A percentile compares a stretch with the other conserved stretches of the same genome.
These are phyloP conservation scores for Priceomyces melissophilus DNA, from an alignment of 805 yeast species.

Conservation along the genomic window DNA sequence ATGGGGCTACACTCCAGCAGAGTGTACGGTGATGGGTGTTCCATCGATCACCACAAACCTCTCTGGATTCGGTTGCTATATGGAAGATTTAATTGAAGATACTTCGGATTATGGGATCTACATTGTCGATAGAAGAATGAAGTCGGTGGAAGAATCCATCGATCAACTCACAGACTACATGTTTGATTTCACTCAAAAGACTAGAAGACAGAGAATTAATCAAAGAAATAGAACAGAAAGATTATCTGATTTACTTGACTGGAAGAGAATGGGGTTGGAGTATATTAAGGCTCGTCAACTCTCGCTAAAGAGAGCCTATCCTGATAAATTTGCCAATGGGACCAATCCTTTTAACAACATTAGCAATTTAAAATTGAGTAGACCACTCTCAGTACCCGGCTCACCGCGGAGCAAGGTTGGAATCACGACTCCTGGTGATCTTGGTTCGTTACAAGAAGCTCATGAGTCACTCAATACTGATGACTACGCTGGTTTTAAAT, in stretches of 20 bases:
- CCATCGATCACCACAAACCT: slow-evolving; percentile 95
- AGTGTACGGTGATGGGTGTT: slow-evolving; percentile 99
- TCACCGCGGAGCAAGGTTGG: slow-evolving; percentile 78
- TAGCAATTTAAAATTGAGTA: slow-evolving; percentile 65
- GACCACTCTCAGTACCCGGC: slow-evolving; percentile 96
- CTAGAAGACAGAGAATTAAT: slow-evolving; percentile 95
- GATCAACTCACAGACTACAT: slow-evolving; percentile 84
- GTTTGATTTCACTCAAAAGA: slow-evolving; percentile 84
- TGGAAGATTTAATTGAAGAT: slow-evolving; percentile 95
- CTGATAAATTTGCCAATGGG: slow-evolving; percentile 65
- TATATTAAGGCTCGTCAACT: slow-evolving; percentile 92
- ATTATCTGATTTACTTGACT: slow-evolving; percentile 85
- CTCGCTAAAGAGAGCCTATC: slow-evolving; percentile 90
- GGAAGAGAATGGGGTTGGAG: slow-evolving; percentile 98
- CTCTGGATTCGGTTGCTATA: slow-evolving; percentile 96
- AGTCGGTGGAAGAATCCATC: slow-evolving; percentile 89
- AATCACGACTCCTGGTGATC: slow-evolving; percentile 95
- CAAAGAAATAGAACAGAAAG: slow-evolving; percentile 97
- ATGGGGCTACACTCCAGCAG: slow-evolving; percentile 99
- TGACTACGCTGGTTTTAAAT: slow-evolving; percentile 65
- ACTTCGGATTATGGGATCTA: slow-evolving; percentile 95
- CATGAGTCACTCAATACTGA: slow-evolving; percentile 65
- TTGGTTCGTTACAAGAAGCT: slow-evolving; percentile 93
- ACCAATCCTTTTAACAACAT: slow-evolving; percentile 44
- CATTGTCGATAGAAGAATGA: slow-evolving; percentile 90